Evolutionary conservation across 257 asterid genomes (phyloP).

Genomic region (Scutellaria barbata): DNA sequence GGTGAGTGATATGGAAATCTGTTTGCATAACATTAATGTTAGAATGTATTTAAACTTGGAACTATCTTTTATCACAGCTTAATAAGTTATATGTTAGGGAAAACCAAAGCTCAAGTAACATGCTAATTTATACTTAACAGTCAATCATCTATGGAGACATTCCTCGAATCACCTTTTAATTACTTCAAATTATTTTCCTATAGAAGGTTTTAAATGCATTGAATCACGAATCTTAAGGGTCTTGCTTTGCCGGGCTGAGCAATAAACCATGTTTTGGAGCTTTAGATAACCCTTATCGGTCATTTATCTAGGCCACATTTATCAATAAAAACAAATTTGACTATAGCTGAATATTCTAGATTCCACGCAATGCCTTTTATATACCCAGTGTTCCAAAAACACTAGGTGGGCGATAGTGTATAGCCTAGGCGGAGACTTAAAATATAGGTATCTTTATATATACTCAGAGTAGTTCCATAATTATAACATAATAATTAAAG

Average conservation of each 20-base stretch:
- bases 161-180: not conserved
- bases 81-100: not conserved
- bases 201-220: too few species aligned
- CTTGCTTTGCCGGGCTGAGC: too few species aligned
- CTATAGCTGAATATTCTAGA: not conserved
- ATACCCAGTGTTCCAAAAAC: not conserved
- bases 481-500: too few species aligned
- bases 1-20: slow-evolving; percentile 50
- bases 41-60: not conserved
- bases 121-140: not conserved
- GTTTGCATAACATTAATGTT: not conserved
- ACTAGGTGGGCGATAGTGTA: too few species aligned
- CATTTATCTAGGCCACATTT: not conserved
- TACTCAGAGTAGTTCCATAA: too few species aligned
- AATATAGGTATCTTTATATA: too few species aligned
- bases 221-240: too few species aligned
- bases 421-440: too few species aligned
- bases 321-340: not conserved
- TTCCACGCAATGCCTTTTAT: not conserved
- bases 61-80: not conserved
- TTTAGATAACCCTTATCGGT: not conserved
- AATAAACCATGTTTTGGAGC: not conserved
- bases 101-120: not conserved
- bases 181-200: not conserved
- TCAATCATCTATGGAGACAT: not conserved